phyloP scores from a whole-genome alignment of 163 green algal species.

The Chlamydomonas reinhardtii region DNA sequence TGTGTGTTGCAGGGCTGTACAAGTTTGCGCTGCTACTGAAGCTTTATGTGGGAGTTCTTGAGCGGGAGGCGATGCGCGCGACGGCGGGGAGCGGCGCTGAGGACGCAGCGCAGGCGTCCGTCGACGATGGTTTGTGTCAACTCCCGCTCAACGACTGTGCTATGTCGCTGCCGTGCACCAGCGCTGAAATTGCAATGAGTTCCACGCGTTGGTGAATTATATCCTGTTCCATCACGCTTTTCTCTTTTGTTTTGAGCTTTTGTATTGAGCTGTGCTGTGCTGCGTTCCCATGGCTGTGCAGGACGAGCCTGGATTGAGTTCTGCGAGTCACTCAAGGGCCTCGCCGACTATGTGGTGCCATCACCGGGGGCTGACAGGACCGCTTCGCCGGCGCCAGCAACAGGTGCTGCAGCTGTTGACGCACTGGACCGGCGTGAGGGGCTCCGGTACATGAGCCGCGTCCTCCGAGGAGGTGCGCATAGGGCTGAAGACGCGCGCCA shows the following conservation, averaged over 20 bases:
- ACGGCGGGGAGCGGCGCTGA: no score
- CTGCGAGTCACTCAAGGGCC: constrained; percentile 30
- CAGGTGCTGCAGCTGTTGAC: background rate
- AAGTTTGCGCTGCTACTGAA: background rate
- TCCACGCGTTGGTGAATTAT: no score
- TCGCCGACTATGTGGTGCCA: constrained; percentile 2
- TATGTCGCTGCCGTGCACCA: no score
- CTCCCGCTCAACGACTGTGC: no score
- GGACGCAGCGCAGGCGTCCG: background rate
- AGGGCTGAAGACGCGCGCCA: no score
- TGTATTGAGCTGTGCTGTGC: no score
- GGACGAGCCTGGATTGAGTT: constrained; percentile 44
- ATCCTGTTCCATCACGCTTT: no score
- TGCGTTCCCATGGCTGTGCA: background rate
- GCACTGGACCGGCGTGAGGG: constrained; percentile 34
- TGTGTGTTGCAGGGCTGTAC: background rate
- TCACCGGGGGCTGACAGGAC: no score
- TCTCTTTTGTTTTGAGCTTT: no score
- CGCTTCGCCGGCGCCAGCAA: no score
- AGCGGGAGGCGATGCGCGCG: constrained; percentile 4
- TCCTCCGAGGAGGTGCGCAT: constrained; percentile 41
- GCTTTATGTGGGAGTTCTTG: constrained; percentile 13
- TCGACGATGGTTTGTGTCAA: constrained; percentile 10
- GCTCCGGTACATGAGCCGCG: constrained; percentile 34
- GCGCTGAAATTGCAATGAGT: no score